Percentiles rank a stretch among this genome's conserved stretches.
These are phyloP conservation scores for Roridomyces roridus DNA, from an alignment of 768 basidiomycete species.

Conservation along the genomic window DNA sequence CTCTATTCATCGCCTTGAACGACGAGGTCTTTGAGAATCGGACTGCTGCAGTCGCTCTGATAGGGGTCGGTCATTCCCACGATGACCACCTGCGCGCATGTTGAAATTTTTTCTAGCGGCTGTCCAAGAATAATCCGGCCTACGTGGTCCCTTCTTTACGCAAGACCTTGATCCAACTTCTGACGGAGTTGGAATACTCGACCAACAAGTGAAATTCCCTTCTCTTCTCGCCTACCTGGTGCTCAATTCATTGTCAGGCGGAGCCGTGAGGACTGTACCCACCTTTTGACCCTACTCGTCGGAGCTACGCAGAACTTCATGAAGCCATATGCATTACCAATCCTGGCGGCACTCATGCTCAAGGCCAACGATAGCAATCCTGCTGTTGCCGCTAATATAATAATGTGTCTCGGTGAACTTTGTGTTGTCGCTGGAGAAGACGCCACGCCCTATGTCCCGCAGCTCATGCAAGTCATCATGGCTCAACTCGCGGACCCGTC, in stretches of 20 bases:
- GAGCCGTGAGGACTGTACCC: conserved; percentile 90
- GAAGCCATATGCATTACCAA: conserved; percentile 93
- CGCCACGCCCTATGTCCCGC: conserved; percentile 78
- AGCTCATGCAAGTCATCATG: conserved; percentile 91
- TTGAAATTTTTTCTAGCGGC: conserved; percentile 43
- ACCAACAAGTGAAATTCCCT: conserved; percentile 64
- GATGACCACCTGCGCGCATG: background rate
- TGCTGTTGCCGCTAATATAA: conserved; percentile 88
- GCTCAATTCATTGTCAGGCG: conserved; percentile 53
- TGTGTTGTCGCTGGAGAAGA: conserved; percentile 94
- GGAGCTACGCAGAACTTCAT: conserved; percentile 93
- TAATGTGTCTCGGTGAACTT: conserved; percentile 94
- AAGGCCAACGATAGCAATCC: conserved; percentile 89
- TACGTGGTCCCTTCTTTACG: conserved; percentile 98
- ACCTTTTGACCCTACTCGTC: conserved; percentile 86
- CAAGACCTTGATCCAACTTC: conserved; percentile 92
- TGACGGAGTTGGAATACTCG: conserved; percentile 97
- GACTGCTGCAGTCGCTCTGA: conserved; percentile 86
- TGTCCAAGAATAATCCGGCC: conserved; percentile 95
- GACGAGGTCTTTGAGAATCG: conserved; percentile 96
- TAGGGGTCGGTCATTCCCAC: conserved; percentile 52
- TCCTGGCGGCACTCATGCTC: conserved; percentile 89
- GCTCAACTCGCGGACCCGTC: conserved; percentile 84
- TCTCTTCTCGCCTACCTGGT: background rate
- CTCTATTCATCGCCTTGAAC: conserved; percentile 95